Evolutionary conservation across 441 rosid genomes (phyloP).

Genomic region (Adansonia gregorii): DNA sequence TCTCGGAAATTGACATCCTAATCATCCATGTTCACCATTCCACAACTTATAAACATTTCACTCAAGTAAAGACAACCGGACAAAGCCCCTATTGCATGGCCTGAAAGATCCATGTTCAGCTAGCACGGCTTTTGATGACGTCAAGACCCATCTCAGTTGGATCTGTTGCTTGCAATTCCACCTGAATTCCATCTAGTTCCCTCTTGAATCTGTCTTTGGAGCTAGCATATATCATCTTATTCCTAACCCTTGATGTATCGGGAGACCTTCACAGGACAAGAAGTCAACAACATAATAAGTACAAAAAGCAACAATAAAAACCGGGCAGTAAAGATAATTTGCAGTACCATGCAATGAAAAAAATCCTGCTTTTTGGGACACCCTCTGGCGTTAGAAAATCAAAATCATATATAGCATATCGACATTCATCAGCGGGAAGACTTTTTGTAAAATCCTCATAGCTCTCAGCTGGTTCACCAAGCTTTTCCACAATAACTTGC

Average conservation of each 20-base stretch:
- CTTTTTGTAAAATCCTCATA: no score
- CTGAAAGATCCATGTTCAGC: slow-evolving; percentile 34
- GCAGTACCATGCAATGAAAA: no score
- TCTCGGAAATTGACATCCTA: slow-evolving; percentile 39
- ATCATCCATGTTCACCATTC: slow-evolving; percentile 41
- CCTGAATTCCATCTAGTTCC: slow-evolving; percentile 51
- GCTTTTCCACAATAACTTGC: no score
- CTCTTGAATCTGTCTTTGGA: slow-evolving; percentile 42
- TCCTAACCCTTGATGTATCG: slow-evolving; percentile 58
- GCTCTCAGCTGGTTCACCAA: no score
- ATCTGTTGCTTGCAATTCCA: slow-evolving; percentile 68
- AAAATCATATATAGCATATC: no score
- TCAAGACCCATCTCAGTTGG: slow-evolving; percentile 69
- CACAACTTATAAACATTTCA: slow-evolving; percentile 46
- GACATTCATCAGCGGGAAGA: no score
- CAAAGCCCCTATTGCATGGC: slow-evolving; percentile 28
- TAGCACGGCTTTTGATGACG: slow-evolving; percentile 59
- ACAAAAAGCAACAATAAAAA: no score
- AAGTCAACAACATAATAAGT: no score
- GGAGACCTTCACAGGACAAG: slow-evolving; percentile 47
- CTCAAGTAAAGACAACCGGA: slow-evolving; percentile 31
- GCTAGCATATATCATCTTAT: slow-evolving; percentile 71
- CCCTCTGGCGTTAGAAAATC: no score
- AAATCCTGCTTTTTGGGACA: no score
- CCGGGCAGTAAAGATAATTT: no score